Percentiles rank a stretch among this genome's conserved stretches.
These are phyloP conservation scores for Blepharisma japonicum DNA, from an alignment of 73 alveolate species.

Conservation along the genomic window DNA sequence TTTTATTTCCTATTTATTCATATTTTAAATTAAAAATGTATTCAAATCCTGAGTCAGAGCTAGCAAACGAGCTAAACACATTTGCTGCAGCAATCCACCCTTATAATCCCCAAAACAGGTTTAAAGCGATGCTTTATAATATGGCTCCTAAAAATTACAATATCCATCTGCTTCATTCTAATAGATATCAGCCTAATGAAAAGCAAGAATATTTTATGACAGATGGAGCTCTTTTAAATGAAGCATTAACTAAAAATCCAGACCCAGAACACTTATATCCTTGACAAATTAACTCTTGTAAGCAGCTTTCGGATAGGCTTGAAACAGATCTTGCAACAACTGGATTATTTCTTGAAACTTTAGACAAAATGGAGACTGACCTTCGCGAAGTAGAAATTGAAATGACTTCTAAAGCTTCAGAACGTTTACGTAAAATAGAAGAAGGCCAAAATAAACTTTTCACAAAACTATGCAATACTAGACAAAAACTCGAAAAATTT, in stretches of 20 bases:
- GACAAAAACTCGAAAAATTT: constrained; percentile 4
- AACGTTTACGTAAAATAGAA: neutral
- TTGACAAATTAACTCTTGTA: constrained; percentile 19
- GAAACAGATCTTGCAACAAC: neutral
- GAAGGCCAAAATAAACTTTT: constrained; percentile 15
- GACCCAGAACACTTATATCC: constrained; percentile 21
- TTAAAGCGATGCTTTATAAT: constrained; percentile 18
- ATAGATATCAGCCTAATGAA: neutral
- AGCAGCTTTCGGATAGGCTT: neutral
- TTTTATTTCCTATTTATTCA: too few species aligned
- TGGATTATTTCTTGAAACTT: neutral
- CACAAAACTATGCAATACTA: constrained; percentile 10
- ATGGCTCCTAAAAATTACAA: neutral
- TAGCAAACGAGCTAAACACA: neutral
- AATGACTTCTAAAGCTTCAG: neutral
- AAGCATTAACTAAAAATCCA: constrained; percentile 15
- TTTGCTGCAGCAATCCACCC: neutral
- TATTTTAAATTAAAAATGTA: neutral
- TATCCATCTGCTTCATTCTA: neutral
- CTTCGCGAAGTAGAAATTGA: neutral
- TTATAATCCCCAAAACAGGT: neutral
- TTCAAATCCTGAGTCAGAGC: constrained; percentile 1
- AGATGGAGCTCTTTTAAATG: neutral
- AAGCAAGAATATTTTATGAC: neutral
- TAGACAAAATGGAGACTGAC: neutral